Conservation (phyloP, 1,139 yeast species). For the Pichia sorboxylosa region DNA sequence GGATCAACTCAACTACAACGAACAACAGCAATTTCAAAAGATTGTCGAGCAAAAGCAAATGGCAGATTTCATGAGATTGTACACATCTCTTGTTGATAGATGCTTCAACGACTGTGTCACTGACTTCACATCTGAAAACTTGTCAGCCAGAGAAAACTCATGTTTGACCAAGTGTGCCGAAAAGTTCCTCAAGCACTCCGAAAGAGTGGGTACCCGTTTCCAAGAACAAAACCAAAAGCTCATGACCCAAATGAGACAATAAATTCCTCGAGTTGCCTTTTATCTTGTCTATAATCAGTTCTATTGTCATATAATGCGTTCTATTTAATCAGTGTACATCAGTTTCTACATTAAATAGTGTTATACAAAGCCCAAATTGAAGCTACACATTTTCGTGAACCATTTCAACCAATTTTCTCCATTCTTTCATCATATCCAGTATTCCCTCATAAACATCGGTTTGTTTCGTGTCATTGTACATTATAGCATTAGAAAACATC, state of each 20-base stretch:
- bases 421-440: constrained; percentile 54
- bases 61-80: constrained; percentile 95
- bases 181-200: constrained; percentile 95
- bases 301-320: too few species aligned
- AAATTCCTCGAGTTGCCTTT: background rate
- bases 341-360: too few species aligned
- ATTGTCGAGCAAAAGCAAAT: constrained; percentile 94
- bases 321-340: too few species aligned
- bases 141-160: constrained; percentile 71
- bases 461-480: constrained; percentile 57
- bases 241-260: constrained; percentile 32
- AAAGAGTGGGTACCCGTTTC: constrained; percentile 97
- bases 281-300: constrained; percentile 1
- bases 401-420: constrained; percentile 37
- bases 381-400: constrained; percentile 32
- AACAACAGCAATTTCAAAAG: constrained; percentile 93
- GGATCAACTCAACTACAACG: constrained; percentile 82
- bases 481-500: constrained; percentile 76
- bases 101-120: constrained; percentile 96
- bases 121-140: constrained; percentile 86
- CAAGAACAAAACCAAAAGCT: constrained; percentile 79
- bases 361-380: too few species aligned
- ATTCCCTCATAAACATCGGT: constrained; percentile 55
- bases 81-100: constrained; percentile 90
- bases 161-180: constrained; percentile 92